Conservation (phyloP, 2,329 filamentous ascomycete species). For the Dactylellina parvicollis region DNA sequence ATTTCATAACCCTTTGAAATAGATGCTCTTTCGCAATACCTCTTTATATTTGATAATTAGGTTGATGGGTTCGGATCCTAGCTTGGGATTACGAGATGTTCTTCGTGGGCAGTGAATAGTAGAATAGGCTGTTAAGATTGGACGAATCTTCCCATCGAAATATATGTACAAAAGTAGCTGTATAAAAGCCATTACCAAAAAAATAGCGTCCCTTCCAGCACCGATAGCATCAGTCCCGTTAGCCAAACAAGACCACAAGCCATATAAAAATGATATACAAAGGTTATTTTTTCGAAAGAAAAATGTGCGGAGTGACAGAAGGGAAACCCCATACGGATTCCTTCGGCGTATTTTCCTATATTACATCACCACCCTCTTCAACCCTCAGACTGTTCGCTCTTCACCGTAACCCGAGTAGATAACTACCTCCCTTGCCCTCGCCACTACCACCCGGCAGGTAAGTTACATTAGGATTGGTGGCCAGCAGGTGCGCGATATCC, state of each 20-base stretch:
- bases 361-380: constrained; percentile 1
- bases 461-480: constrained; percentile 91
- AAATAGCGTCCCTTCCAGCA: not conserved
- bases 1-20: too few relatives aligned
- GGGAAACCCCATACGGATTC: not conserved
- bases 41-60: too few relatives aligned
- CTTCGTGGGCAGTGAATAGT: too few relatives aligned
- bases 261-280: constrained; percentile 5
- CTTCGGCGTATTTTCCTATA: constrained; percentile 12
- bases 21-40: too few relatives aligned
- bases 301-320: constrained; percentile 38
- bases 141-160: not conserved
- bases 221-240: not conserved
- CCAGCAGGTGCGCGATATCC: constrained; percentile 91
- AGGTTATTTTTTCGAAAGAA: constrained; percentile 29
- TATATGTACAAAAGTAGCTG: constrained; percentile 30
- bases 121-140: not conserved
- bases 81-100: too few relatives aligned
- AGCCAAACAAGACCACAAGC: not conserved
- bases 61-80: too few relatives aligned
- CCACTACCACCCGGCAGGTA: constrained; percentile 81
- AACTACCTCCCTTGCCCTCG: constrained; percentile 68
- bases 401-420: constrained; percentile 72
- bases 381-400: not conserved
- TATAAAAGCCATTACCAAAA: too few relatives aligned